Evolutionary conservation across 2,329 filamentous ascomycete genomes (phyloP), one percentile per base, ranked within the genome.

Genomic region (Penicillium sp.): DNA sequence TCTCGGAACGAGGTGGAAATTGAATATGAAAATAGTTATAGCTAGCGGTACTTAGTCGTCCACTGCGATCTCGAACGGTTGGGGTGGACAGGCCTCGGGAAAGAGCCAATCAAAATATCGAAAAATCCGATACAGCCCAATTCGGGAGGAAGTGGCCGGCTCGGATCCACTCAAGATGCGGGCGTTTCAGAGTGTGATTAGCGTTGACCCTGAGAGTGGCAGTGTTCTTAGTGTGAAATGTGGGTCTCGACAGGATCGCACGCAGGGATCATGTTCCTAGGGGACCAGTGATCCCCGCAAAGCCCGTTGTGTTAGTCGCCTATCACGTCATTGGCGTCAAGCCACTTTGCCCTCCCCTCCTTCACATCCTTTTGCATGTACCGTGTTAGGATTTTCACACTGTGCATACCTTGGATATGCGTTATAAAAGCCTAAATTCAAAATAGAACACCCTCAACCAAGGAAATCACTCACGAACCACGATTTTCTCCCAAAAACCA

Each of bases 111-210:
- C 31, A 56, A 31, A 19, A 24, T 14, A 3, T n/a, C 13, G 21
- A 27, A 46, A 48, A 48, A 14, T 43, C 21, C 43, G 49, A 50
- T 49, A 39, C 27, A 49, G 46, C 49, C 43, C 31, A 53, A 53
- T 53, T 8, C n/a, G 50, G 50, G 50, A 53, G 50, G 43, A 53
- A 53, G 8, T 53, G 39, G 22, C 50, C 50, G 50, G 50, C 19
- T 39, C 41, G 45, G 52, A 59, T 60, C 58, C 60, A 55, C 56
- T 47, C 31, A 48, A 54, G 51, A 58, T 53, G 58, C 53, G 63
- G 59, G 59, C 63, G 70, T 72, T 72, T 72, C 70, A 72, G 58
- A 59, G 63, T 49, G 43, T 51, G 52, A 55, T 61, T 72, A 71
- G 70, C 63, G 62, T 65, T 58, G 62, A 70, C 61, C 67, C 68